A percentile compares a stretch with the other conserved stretches of the same genome.
These are phyloP conservation scores for Aspergillus unguis DNA, from an alignment of 2,329 filamentous ascomycete species.

Conservation along the genomic window DNA sequence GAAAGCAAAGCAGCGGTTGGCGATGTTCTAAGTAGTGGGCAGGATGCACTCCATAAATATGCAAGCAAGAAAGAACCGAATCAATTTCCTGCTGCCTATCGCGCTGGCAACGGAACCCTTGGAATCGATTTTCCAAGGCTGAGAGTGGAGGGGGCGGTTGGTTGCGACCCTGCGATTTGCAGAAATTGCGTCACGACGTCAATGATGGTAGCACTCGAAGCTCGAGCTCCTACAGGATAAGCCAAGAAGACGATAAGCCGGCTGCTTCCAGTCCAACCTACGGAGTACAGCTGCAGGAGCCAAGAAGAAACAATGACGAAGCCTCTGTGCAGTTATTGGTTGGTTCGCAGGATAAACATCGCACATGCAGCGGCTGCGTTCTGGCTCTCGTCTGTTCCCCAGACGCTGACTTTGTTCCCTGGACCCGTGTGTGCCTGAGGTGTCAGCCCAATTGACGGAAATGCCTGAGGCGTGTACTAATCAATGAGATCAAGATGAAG, in stretches of 20 bases:
- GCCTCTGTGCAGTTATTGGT: neutral
- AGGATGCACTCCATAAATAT: slow-evolving; percentile 8
- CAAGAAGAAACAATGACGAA: slow-evolving; percentile 5
- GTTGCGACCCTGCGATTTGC: neutral
- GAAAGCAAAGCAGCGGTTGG: neutral
- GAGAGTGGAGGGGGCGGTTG: neutral
- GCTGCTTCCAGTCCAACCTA: neutral
- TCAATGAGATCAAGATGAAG: no score
- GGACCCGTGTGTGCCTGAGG: neutral
- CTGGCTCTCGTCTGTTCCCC: neutral
- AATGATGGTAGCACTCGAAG: slow-evolving; percentile 5
- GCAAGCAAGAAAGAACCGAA: neutral
- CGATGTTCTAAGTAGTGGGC: slow-evolving; percentile 1
- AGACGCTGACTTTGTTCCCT: neutral
- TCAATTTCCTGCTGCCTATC: neutral
- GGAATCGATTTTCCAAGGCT: neutral
- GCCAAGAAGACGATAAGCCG: slow-evolving; percentile 6
- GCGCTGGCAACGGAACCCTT: neutral
- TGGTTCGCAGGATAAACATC: neutral
- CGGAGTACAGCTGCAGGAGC: neutral
- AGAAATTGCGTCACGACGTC: slow-evolving; percentile 13
- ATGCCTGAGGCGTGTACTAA: neutral
- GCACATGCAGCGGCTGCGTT: neutral
- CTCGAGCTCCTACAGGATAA: neutral
- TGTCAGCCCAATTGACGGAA: neutral